Base-by-base conservation (phyloP, 2,329 filamentous ascomycete genomes). In the Cladophialophora psammophila region DNA sequence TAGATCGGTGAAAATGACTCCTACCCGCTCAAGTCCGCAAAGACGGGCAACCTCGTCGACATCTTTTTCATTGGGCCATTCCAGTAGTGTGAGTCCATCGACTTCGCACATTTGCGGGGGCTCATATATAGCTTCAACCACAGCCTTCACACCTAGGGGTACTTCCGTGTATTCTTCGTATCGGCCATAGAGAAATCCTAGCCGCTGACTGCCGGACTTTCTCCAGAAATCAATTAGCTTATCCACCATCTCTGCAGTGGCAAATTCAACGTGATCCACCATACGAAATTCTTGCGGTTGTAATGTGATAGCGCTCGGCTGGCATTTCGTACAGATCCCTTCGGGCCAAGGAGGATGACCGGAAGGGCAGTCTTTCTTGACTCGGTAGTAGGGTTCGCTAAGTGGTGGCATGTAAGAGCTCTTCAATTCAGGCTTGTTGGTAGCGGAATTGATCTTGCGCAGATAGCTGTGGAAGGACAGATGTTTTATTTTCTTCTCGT, bases 401-500 rank as follows among this genome's bases (percentile, higher is more conserved):
- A 99, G 86, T 1, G 95, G 95, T 12, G 95, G 95, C 82, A 99
- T 98, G 77, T 95, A 99, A 6, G 95, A 98, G 78, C 89, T 94
- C 65, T 93, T 94, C 1, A 93, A 86, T 80, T 99, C 94, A 36
- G 94, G 92, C 78, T 96, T 97, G 81, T 99, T 99, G 71, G 96
- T 98, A 13, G 93, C 91, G 13, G 93, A 90, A 80, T 99, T 99
- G 79, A 97, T 90, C 79, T 99, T 99, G 72, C 94, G 89, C 54
- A 99, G 85, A 78, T 98, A 90, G 4, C 94, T 91, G 79, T 99
- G 95, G 81, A 98, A 97, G 0, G 95, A 98, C 34, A 95, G 85
- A 79, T 99, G 96, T 79, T 99, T 99, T 85, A 99, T 97, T 85
- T 97, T 97, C 84, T 94, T 96, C 74, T 99, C 94, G 35, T 88